Evolutionary conservation across 345 rosid genomes (phyloP), one percentile per base, ranked within the genome.

Genomic region (Acer negundo): DNA sequence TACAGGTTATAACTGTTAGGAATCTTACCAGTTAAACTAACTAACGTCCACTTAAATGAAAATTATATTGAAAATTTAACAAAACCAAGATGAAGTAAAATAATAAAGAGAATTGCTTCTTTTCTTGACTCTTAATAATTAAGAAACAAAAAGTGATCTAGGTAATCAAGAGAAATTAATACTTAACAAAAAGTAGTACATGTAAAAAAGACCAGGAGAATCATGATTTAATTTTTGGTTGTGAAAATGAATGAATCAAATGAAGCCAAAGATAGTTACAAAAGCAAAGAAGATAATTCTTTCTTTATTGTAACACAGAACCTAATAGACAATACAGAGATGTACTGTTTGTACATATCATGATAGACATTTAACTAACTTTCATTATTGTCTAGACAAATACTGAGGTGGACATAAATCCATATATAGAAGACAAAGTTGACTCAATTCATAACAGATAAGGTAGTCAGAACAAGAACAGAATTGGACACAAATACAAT

Each of bases 241-340:
- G 51, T 40, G 23, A 40, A 67, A 38, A 38, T 66, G 19, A 35
- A 35, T 9, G 46, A 66, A 40, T 66, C 20, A 40, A n/a, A 35
- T 2, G 6, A 19, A 59, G 28, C 20, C 7, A 55, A 16, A 16
- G 16, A 2, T 42, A 69, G 22, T 53, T 35, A 0, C 22, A 40
- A 73, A 35, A 61, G 56, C 53, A 73, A 73, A 62, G 68, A 44
- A 73, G 68, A 19, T 62, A 17, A 44, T 44, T 61, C 17, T 24
- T 62, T 74, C 47, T 64, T 47, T n/a, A 49, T 49, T 75, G 13
- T 28, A 64, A 64, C 23, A 47, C 31, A 47, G 6, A 74, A 35
- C 38, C 38, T 35, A 1, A 35, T 6, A 35, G 38, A 31, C 6
- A 5, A 31, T 3, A 6, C 38, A 31, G 38, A 31, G 6, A 35